Conservation (phyloP, 2,329 filamentous ascomycete genomes). For the Stachybotrys chartarum region DNA sequence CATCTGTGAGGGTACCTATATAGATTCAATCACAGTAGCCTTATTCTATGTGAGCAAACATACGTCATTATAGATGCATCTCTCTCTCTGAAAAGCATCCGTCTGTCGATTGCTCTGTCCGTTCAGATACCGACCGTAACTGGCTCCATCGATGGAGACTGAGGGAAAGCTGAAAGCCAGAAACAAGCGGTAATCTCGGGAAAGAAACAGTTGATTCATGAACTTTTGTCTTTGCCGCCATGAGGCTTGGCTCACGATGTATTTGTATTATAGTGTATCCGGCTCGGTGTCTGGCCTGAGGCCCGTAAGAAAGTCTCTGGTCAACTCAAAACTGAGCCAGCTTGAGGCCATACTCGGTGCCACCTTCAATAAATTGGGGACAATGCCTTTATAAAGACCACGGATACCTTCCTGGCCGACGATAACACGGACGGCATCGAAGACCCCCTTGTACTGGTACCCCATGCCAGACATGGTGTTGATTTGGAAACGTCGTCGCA, state of each 20-base stretch:
- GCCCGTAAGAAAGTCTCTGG: constrained; percentile 73
- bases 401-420: constrained; percentile 73
- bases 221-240: not conserved
- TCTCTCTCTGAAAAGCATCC: not conserved
- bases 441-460: constrained; percentile 85
- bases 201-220: not conserved
- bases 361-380: constrained; percentile 92
- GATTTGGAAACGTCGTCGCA: constrained; percentile 92
- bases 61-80: not conserved
- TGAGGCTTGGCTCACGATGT: not conserved
- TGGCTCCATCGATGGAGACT: not conserved
- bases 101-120: not conserved
- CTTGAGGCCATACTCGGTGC: constrained; percentile 98
- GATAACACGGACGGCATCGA: constrained; percentile 77
- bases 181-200: not conserved
- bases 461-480: constrained; percentile 99
- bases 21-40: too few species aligned
- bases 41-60: too few species aligned
- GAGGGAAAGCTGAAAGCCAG: not conserved
- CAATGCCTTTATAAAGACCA: constrained; percentile 92
- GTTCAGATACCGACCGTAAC: not conserved
- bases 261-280: constrained; percentile 11
- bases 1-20: too few species aligned
- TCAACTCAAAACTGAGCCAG: constrained; percentile 95
- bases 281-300: constrained; percentile 39